Evolutionary conservation across 2,329 filamentous ascomycete species (phyloP), one percentile per base, ranked within the genome.

Genomic region (Penicillium sp.): DNA sequence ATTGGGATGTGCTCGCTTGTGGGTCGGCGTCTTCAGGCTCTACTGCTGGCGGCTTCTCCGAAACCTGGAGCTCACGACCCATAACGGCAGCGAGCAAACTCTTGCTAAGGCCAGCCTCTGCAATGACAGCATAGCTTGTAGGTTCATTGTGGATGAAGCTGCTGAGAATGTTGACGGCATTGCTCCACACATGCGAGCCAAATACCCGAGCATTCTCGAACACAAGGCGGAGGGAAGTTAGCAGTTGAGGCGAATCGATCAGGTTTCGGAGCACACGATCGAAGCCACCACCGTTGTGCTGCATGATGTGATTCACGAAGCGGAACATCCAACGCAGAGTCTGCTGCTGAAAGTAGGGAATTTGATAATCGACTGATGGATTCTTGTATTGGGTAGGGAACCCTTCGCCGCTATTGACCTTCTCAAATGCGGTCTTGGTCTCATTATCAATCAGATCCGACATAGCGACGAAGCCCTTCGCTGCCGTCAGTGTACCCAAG

Each of bases 111-210:
- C 92, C 92, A 47, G 94, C 93, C 75, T 99, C 94, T 13, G 90
- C 91, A 60, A 99, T 94, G 22, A 96, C 91, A 27, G 91, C 88
- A 71, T 96, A 99, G 72, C 94, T 99, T 0, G 94, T 99, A 0
- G 94, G 94, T 67, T 99, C 94, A 68, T 97, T 97, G 75, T 99
- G 95, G 65, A 99, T 96, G 73, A 99, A 99, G 64, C 91, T 93
- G 68, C 90, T 94, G 47, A 99, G 79, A 53, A 97, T 93, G 50
- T 88, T 92, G 57, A 96, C 90, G 6, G 92, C 89, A 70, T 92
- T 92, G 45, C 92, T 96, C 94, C 94, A 99, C 5, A 97, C 91
- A 55, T 94, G 88, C 2, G 93, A 94, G 11, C 94, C 94, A 69
- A 92, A 99, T 36, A 87, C 80, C 48, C 80, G 80, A 36, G 89